These are phyloP conservation scores for Pythium coloratum DNA, from an alignment of 352 stramenopile genomes.

Conservation along the genomic window DNA sequence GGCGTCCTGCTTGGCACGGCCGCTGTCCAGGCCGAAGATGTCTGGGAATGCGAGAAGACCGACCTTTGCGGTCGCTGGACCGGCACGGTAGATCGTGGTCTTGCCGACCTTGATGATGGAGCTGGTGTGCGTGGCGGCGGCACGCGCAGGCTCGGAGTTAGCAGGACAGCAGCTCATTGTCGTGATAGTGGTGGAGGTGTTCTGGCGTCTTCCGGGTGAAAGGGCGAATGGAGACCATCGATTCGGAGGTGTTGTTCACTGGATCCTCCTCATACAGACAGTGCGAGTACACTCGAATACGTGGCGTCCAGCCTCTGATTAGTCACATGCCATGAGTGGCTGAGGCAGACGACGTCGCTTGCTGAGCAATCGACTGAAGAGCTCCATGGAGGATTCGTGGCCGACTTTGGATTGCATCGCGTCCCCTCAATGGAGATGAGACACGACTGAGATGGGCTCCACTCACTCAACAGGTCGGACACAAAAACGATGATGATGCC, in stretches of 20 bases:
- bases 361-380: not conserved
- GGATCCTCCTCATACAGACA: no score
- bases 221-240: not conserved
- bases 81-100: conserved; percentile 38
- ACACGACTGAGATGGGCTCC: not conserved
- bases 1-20: conserved; percentile 45
- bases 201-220: not conserved
- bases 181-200: not conserved
- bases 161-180: conserved; percentile 44
- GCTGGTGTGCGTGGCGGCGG: conserved; percentile 5
- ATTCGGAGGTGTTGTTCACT: no score
- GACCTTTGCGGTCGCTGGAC: conserved; percentile 27
- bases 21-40: conserved; percentile 45
- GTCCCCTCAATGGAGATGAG: not conserved
- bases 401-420: not conserved
- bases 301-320: not conserved
- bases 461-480: not conserved
- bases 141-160: conserved; percentile 24
- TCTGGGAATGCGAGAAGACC: conserved; percentile 42
- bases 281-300: no score
- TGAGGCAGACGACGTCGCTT: not conserved
- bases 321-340: not conserved
- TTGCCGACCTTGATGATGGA: conserved; percentile 28
- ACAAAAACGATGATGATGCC: not conserved
- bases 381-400: not conserved